phyloP scores from a whole-genome alignment of 179 eudicot genomes.

The Spergularia azorica region DNA sequence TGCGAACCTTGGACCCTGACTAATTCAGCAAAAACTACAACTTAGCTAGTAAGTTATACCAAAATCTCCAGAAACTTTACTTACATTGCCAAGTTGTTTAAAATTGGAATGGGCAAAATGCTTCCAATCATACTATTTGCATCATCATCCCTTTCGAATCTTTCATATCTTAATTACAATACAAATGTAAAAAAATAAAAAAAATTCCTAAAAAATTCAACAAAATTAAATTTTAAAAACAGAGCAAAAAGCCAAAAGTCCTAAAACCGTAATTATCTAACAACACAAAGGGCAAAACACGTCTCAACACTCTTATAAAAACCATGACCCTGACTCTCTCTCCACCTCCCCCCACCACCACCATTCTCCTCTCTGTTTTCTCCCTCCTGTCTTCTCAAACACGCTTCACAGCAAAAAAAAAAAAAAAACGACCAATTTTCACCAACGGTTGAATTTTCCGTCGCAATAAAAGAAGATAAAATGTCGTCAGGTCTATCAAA shows the following conservation, averaged over 20 bases:
- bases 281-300: slow-evolving; percentile 32
- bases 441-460: background rate
- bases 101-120: too few species aligned
- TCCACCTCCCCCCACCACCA: slow-evolving; percentile 17
- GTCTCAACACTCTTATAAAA: slow-evolving; percentile 33
- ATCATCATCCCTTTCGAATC: too few species aligned
- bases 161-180: too few species aligned
- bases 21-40: too few species aligned
- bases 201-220: background rate
- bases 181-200: background rate
- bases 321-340: background rate
- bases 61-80: too few species aligned
- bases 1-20: too few species aligned
- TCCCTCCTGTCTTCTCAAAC: slow-evolving; percentile 5
- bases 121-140: too few species aligned
- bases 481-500: slow-evolving; percentile 38
- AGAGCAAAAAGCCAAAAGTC: background rate
- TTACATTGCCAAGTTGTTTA: too few species aligned
- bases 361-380: slow-evolving; percentile 2
- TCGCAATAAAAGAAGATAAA: slow-evolving; percentile 1
- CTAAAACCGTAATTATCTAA: slow-evolving; percentile 37
- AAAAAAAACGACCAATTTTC: background rate
- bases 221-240: background rate
- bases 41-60: too few species aligned
- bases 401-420: background rate